These are phyloP conservation scores for Avena sativa DNA, from an alignment of 176 grass and related monocot species.

Conservation along the genomic window DNA sequence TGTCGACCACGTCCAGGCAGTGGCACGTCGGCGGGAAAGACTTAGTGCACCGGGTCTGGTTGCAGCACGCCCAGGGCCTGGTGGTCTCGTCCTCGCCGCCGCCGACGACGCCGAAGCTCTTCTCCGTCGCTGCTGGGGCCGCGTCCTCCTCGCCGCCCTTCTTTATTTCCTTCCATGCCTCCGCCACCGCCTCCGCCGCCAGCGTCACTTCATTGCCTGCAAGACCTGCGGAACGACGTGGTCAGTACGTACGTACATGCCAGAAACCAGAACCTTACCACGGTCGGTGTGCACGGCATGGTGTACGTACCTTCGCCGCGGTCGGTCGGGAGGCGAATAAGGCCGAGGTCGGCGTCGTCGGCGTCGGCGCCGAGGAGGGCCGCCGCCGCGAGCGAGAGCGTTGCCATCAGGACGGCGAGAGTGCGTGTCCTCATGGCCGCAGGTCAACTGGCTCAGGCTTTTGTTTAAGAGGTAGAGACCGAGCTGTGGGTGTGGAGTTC, in stretches of 20 bases:
- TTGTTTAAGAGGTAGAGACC: too few relatives aligned
- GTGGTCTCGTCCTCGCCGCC: background rate
- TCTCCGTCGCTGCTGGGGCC: background rate
- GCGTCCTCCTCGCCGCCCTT: background rate
- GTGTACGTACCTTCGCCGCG: background rate
- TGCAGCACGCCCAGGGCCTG: background rate
- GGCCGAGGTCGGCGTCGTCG: background rate
- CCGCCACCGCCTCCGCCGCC: too few relatives aligned
- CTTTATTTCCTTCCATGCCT: background rate
- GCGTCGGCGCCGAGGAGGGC: background rate
- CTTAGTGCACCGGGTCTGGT: background rate
- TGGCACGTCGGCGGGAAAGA: background rate
- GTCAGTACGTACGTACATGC: background rate
- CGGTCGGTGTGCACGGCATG: background rate
- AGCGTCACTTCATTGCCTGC: background rate
- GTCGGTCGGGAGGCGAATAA: conserved; percentile 9
- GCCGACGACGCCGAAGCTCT: too few relatives aligned
- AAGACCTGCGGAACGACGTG: background rate
- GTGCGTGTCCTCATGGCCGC: background rate
- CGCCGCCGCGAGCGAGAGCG: background rate
- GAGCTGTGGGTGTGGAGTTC: too few relatives aligned
- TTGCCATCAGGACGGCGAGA: background rate
- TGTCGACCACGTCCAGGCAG: background rate
- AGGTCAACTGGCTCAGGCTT: background rate
- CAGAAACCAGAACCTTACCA: background rate